These are phyloP conservation scores for Phytophthora crassamura DNA, from an alignment of 352 stramenopile genomes.

Conservation along the genomic window DNA sequence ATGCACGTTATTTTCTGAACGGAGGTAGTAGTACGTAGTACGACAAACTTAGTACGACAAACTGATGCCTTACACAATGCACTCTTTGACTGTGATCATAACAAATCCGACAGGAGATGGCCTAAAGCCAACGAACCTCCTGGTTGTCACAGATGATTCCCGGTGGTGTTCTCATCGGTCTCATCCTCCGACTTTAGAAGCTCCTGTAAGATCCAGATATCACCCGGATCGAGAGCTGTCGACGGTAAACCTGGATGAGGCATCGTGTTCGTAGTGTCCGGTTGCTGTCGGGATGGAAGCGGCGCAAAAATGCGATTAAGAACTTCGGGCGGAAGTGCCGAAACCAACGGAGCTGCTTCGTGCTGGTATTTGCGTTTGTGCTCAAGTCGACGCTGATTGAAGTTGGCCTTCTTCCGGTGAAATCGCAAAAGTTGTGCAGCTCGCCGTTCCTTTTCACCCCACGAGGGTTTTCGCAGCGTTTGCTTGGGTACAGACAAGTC, in stretches of 20 bases:
- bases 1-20: too few relatives aligned
- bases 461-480: slow-evolving; percentile 43
- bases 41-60: too few relatives aligned
- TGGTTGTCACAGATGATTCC: background rate
- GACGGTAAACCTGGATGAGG: background rate
- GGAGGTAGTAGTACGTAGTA: too few relatives aligned
- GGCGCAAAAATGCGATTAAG: background rate
- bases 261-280: background rate
- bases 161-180: background rate
- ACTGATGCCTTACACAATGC: too few relatives aligned
- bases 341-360: slow-evolving; percentile 1
- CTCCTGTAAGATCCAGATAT: slow-evolving; percentile 24
- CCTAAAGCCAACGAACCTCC: too few relatives aligned
- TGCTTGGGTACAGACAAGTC: slow-evolving; percentile 37
- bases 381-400: slow-evolving; percentile 60
- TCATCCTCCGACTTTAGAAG: background rate
- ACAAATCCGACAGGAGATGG: too few relatives aligned
- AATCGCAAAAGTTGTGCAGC: slow-evolving; percentile 55
- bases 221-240: slow-evolving; percentile 16
- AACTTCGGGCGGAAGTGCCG: too few relatives aligned
- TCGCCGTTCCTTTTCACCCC: slow-evolving; percentile 49
- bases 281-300: background rate
- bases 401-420: slow-evolving; percentile 56
- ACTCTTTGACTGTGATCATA: too few relatives aligned
- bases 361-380: background rate